Conservation (phyloP, 345 rosid species). For the Ceriops zippeliana region DNA sequence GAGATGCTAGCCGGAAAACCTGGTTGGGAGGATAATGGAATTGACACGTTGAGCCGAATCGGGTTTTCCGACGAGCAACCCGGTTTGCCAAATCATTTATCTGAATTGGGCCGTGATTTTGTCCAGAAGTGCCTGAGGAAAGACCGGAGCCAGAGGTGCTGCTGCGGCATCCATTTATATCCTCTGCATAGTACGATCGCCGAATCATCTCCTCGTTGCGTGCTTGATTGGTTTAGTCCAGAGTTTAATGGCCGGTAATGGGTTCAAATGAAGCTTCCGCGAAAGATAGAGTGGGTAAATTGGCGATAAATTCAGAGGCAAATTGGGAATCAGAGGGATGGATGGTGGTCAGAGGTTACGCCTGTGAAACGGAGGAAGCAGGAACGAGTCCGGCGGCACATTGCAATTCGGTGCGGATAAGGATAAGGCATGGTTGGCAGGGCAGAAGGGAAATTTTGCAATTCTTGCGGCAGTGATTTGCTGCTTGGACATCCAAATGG, state of each 20-base stretch:
- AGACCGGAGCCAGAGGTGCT: conserved; percentile 53
- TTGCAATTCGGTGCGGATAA: conserved; percentile 1
- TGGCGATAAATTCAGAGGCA: conserved; percentile 33
- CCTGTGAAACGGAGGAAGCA: conserved; percentile 14
- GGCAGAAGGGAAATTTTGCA: conserved; percentile 8
- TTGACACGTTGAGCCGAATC: conserved; percentile 48
- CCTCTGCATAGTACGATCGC: too few relatives aligned
- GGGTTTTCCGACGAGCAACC: conserved; percentile 56
- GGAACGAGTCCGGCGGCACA: conserved; percentile 21
- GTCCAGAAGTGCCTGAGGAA: conserved; percentile 54
- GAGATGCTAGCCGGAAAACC: conserved; percentile 77
- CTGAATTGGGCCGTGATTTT: conserved; percentile 58
- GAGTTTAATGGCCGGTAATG: too few relatives aligned
- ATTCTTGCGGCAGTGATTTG: not conserved
- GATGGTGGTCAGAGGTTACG: conserved; percentile 15
- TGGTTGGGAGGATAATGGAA: conserved; percentile 64
- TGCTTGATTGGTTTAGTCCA: too few relatives aligned
- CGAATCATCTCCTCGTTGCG: too few relatives aligned
- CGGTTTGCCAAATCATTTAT: conserved; percentile 38
- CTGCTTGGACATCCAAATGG: not conserved
- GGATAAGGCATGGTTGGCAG: not conserved
- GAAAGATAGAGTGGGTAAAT: conserved; percentile 35
- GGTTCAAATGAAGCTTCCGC: conserved; percentile 3
- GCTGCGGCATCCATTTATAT: conserved; percentile 58
- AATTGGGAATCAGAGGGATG: conserved; percentile 54